Percentiles rank a stretch among this genome's conserved stretches.
These are phyloP conservation scores for Atalantia buxifolia DNA, from an alignment of 345 rosid genomes.

Conservation along the genomic window DNA sequence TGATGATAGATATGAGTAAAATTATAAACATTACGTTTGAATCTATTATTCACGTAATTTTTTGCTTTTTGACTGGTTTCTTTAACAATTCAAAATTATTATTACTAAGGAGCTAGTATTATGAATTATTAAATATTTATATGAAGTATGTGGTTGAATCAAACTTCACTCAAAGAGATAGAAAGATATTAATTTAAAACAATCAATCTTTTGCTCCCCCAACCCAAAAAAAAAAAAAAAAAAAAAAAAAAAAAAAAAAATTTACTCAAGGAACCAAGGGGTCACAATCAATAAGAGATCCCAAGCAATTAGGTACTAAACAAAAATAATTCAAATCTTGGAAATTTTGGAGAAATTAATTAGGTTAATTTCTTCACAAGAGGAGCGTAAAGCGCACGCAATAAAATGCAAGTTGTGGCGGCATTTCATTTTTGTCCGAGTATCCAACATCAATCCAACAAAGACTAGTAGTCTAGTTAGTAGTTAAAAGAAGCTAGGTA, in stretches of 20 bases:
- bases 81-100: neutral
- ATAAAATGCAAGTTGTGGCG: neutral
- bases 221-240: too few species aligned
- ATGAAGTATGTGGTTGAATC: too few species aligned
- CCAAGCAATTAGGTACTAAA: neutral
- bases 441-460: conserved; percentile 23
- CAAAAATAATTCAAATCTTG: neutral
- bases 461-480: conserved; percentile 26
- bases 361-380: neutral
- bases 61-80: neutral
- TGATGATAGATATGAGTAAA: neutral
- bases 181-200: too few species aligned
- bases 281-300: neutral
- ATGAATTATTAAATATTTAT: too few species aligned
- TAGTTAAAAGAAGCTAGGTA: conserved; percentile 24
- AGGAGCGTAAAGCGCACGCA: neutral
- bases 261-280: neutral
- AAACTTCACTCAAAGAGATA: too few species aligned
- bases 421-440: neutral
- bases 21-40: neutral
- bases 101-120: neutral
- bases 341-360: neutral
- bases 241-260: neutral
- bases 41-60: neutral
- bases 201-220: too few species aligned